A percentile compares a stretch with the other conserved stretches of the same genome.
Evolutionary conservation across 306 rosid species (phyloP).

Genomic region (Cucumis melo): DNA sequence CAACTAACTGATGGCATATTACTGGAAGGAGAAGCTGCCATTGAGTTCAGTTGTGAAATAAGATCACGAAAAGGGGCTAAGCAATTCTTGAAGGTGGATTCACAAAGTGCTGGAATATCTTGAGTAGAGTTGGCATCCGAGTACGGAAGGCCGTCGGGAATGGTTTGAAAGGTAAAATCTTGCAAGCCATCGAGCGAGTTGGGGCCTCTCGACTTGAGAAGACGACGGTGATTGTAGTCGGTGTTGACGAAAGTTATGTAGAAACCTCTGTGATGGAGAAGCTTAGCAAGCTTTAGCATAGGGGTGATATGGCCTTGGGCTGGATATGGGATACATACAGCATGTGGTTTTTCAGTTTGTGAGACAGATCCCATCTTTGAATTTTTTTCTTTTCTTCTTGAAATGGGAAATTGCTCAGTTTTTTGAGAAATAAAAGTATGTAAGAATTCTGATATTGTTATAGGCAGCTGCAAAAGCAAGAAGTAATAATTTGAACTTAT

Average conservation of each 20-base stretch:
- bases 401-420: neutral
- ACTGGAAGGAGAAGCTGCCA: neutral
- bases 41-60: constrained; percentile 16
- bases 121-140: constrained; percentile 30
- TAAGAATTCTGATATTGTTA: neutral
- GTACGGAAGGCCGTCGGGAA: constrained; percentile 44
- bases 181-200: neutral
- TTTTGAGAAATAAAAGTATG: neutral
- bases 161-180: neutral
- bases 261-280: neutral
- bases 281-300: neutral
- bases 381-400: neutral
- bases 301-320: constrained; percentile 7
- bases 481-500: no score
- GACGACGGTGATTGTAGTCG: neutral
- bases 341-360: neutral
- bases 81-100: constrained; percentile 21
- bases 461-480: neutral
- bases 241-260: neutral
- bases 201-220: neutral
- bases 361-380: neutral
- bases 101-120: constrained; percentile 22
- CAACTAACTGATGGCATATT: constrained; percentile 26
- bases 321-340: neutral
- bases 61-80: constrained; percentile 26